A percentile compares a stretch with the other conserved stretches of the same genome.
These are phyloP conservation scores for Aspergillus indologenus DNA, from an alignment of 495 filamentous ascomycete genomes.

Conservation along the genomic window DNA sequence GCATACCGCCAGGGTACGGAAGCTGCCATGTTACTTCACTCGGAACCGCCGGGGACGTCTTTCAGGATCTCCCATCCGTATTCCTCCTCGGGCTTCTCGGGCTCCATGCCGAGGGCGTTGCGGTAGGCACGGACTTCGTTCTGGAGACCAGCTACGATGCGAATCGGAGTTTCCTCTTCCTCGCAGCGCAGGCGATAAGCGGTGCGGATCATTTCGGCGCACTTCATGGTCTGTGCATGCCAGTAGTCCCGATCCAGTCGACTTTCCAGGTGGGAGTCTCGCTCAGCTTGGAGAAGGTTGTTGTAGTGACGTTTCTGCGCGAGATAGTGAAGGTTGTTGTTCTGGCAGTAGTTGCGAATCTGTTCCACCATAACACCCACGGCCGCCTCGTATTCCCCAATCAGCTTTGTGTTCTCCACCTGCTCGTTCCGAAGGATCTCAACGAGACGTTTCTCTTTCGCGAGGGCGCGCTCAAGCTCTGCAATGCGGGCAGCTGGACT, in stretches of 20 bases:
- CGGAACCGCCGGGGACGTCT: constrained; percentile 36
- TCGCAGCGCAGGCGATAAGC: constrained; percentile 49
- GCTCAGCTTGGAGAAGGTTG: constrained; percentile 54
- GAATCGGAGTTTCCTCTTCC: constrained; percentile 47
- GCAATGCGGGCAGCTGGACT: constrained; percentile 45
- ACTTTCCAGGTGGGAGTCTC: constrained; percentile 53
- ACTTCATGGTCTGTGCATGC: constrained; percentile 56
- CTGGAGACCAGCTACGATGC: constrained; percentile 50
- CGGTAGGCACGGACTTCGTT: constrained; percentile 55
- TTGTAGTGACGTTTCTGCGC: constrained; percentile 60
- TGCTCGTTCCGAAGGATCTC: constrained; percentile 49
- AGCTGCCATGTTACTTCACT: constrained; percentile 31
- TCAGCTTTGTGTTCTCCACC: constrained; percentile 49
- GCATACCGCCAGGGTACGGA: constrained; percentile 4
- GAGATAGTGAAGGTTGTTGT: constrained; percentile 57
- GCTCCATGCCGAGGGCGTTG: constrained; percentile 51
- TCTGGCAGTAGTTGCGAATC: constrained; percentile 59
- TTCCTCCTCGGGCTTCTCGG: constrained; percentile 51
- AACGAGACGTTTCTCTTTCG: constrained; percentile 46
- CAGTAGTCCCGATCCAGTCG: constrained; percentile 63
- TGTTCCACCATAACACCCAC: constrained; percentile 58
- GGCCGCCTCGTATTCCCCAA: constrained; percentile 55
- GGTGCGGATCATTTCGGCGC: constrained; percentile 51
- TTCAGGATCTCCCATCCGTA: constrained; percentile 53
- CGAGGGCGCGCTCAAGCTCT: constrained; percentile 51